A percentile compares a stretch with the other conserved stretches of the same genome.
phyloP scores from a whole-genome alignment of 768 basidiomycete genomes.

The Macrolepiota fuliginosa region DNA sequence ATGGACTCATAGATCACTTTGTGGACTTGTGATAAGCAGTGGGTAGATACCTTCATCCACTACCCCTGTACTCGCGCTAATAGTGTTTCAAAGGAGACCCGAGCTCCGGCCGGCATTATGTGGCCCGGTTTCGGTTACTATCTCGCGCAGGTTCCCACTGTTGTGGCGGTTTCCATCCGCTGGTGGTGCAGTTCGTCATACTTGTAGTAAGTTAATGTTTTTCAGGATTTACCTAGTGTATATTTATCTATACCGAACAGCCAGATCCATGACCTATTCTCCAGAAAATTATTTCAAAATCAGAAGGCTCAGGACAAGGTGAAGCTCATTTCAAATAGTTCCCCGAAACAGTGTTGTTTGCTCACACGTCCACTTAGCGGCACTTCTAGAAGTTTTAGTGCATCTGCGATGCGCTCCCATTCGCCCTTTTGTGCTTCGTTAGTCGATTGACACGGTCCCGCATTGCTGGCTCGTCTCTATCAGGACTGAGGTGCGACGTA shows the following conservation, averaged over 20 bases:
- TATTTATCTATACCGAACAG: too few relatives aligned
- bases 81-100: background rate
- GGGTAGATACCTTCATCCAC: background rate
- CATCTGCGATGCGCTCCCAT: background rate
- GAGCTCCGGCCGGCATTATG: background rate
- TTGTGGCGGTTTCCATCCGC: background rate
- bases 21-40: slow-evolving; percentile 18
- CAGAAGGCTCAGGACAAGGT: background rate
- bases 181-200: background rate
- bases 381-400: background rate
- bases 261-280: too few relatives aligned
- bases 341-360: background rate
- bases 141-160: background rate
- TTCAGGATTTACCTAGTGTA: too few relatives aligned
- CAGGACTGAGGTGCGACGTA: background rate
- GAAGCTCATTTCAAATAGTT: background rate
- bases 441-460: background rate
- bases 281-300: too few relatives aligned
- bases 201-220: background rate
- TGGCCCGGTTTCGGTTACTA: background rate
- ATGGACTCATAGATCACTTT: slow-evolving; percentile 37
- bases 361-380: background rate
- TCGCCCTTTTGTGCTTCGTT: background rate
- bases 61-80: background rate
- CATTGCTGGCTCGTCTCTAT: background rate